Evolutionary conservation across 2,329 filamentous ascomycete genomes (phyloP).

Genomic region (Chrysoporthe puriensis): DNA sequence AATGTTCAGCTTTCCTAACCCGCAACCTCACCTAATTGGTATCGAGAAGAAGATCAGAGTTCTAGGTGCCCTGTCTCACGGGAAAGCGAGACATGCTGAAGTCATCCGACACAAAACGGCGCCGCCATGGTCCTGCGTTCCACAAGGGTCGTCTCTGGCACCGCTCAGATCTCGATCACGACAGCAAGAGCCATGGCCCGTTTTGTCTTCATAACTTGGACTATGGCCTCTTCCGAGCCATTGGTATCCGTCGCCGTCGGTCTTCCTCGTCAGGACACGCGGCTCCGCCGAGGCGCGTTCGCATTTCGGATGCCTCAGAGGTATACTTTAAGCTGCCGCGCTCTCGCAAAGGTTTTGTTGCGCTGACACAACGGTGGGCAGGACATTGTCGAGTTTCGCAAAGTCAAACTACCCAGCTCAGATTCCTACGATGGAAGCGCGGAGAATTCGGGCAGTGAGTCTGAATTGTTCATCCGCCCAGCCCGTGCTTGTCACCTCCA

Average conservation of each 20-base stretch:
- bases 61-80: conserved; percentile 8
- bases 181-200: conserved; percentile 9
- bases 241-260: conserved; percentile 12
- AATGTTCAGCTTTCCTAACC: not conserved
- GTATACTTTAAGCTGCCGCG: not conserved
- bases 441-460: conserved; percentile 20
- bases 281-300: conserved; percentile 1
- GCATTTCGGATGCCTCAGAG: conserved; percentile 15
- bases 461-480: not conserved
- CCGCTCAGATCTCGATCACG: conserved; percentile 12
- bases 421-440: conserved; percentile 24
- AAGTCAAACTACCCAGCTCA: conserved; percentile 17
- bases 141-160: conserved; percentile 20
- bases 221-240: conserved; percentile 11
- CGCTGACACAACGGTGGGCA: not conserved
- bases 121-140: conserved; percentile 3
- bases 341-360: not conserved
- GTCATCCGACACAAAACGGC: conserved; percentile 1
- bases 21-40: not conserved
- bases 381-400: conserved; percentile 19
- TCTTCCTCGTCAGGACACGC: not conserved
- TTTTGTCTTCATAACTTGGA: conserved; percentile 19
- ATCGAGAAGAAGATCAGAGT: not conserved
- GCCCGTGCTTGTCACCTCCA: not conserved
- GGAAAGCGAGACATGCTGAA: conserved; percentile 1